Evolutionary conservation across 2,329 filamentous ascomycete genomes (phyloP).

Genomic region (Aspergillus terreus): DNA sequence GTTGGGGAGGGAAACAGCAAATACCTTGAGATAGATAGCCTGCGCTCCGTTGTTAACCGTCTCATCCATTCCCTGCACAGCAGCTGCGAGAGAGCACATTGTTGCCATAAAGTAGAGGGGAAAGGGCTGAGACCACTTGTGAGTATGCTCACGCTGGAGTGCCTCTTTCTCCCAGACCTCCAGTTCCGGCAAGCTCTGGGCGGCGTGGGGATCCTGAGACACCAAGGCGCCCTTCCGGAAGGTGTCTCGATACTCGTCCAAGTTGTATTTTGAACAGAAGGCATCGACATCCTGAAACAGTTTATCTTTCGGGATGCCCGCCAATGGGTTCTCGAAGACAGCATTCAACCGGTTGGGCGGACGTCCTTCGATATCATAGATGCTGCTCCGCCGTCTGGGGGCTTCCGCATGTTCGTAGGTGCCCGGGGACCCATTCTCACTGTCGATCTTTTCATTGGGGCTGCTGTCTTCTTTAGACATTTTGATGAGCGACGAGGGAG

Average conservation of each 20-base stretch:
- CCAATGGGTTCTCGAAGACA: slow-evolving; percentile 53
- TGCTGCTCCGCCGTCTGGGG: slow-evolving; percentile 5
- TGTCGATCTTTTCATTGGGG: not conserved
- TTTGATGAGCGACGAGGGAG: not conserved
- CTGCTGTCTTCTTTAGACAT: not conserved
- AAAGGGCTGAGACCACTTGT: slow-evolving; percentile 50
- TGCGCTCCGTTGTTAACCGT: slow-evolving; percentile 49
- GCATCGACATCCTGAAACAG: slow-evolving; percentile 53
- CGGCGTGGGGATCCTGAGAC: slow-evolving; percentile 49
- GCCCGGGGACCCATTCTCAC: not conserved
- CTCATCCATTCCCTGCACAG: slow-evolving; percentile 53
- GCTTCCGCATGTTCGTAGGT: slow-evolving; percentile 14
- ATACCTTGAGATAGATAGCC: slow-evolving; percentile 31
- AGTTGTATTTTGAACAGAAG: slow-evolving; percentile 50
- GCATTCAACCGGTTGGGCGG: slow-evolving; percentile 27
- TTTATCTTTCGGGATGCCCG: slow-evolving; percentile 49
- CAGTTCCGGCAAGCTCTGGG: slow-evolving; percentile 47
- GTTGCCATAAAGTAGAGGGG: slow-evolving; percentile 47
- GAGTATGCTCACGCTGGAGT: slow-evolving; percentile 44
- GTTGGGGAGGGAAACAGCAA: not conserved
- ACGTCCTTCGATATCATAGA: slow-evolving; percentile 24
- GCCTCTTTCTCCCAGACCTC: slow-evolving; percentile 41
- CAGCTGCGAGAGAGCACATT: slow-evolving; percentile 53
- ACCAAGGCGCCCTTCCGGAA: slow-evolving; percentile 53
- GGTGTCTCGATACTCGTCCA: slow-evolving; percentile 46